phyloP scores from a whole-genome alignment of 345 rosid genomes.

The Salix brachista region DNA sequence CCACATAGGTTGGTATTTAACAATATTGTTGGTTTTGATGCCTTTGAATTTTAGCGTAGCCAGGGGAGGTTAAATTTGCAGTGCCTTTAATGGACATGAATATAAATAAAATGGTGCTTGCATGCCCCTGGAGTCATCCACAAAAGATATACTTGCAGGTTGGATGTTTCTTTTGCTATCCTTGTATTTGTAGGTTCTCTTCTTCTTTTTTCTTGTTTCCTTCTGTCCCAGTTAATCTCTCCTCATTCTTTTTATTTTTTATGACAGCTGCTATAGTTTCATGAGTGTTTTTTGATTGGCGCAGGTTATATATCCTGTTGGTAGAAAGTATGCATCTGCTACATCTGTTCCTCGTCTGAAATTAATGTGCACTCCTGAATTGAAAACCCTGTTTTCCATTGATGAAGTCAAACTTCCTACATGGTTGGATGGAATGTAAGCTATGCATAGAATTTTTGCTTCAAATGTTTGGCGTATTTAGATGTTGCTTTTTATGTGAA shows the following conservation, averaged over 20 bases:
- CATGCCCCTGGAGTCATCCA: constrained; percentile 83
- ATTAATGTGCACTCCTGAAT: constrained; percentile 62
- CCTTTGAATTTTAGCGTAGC: constrained; percentile 72
- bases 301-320: constrained; percentile 84
- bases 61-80: constrained; percentile 88
- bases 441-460: constrained; percentile 2
- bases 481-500: not conserved
- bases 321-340: constrained; percentile 58
- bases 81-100: constrained; percentile 79
- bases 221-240: constrained; percentile 3
- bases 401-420: constrained; percentile 93
- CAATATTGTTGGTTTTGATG: constrained; percentile 37
- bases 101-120: constrained; percentile 76
- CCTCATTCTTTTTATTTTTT: not conserved
- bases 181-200: not conserved
- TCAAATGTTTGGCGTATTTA: not conserved
- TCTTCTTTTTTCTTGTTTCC: not conserved
- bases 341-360: constrained; percentile 82
- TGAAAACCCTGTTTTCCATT: constrained; percentile 58
- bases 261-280: not conserved
- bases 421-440: constrained; percentile 93
- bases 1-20: constrained; percentile 5
- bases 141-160: constrained; percentile 96
- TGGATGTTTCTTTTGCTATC: constrained; percentile 14
- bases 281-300: constrained; percentile 11